Base-by-base conservation (phyloP, 2,329 filamentous ascomycete genomes). In the Emericellopsis cladophorae region DNA sequence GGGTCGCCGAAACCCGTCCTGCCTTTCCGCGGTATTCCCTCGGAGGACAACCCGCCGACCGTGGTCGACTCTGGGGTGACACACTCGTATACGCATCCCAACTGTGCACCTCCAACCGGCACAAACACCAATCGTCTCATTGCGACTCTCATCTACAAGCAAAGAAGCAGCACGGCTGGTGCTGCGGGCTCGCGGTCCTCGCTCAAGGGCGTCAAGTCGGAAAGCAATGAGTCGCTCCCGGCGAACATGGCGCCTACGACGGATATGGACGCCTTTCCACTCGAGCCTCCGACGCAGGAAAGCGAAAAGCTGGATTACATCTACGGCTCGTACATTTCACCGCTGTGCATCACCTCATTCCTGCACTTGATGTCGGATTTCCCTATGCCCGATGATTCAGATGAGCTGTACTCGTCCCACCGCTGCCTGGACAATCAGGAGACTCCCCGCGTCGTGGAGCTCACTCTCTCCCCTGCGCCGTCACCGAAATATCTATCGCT, bases 341-440 rank as follows among this genome's bases (percentile, higher is more conserved):
- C 76, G 6, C 65, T 81, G 45, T 81, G 77, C 59, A 70, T 79
- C 46, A 76, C 76, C 9, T 76, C 76, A 12, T 81, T 81, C 55
- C 66, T 81, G 18, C 75, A 80, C 52, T 68, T 81, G 45, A 79
- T 81, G 68, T 74, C 74, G 16, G 69, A 67, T 16, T 78, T 81
- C 44, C 76, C 76, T 11, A 62, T 73, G 16, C 68, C 70, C 1
- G 57, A 61, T 10, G 72, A 66, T 33, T 64, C 65, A n/a, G 59
- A 62, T 33, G 67, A 75, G 50, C 62, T 75, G 42, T 68, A 67
- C 44, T 80, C 76, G 23, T 75, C 76, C 36, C 78, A 82, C 50
- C 71, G 76, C 44, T 80, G 76, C 53, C 67, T 86, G 42, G 79
- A 84, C 49, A 70, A 65, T 44, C 67, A 67, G 31, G 65, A 68